A percentile compares a stretch with the other conserved stretches of the same genome.
These are phyloP conservation scores for Hypsizygus marmoreus DNA, from an alignment of 768 basidiomycete genomes.

Conservation along the genomic window DNA sequence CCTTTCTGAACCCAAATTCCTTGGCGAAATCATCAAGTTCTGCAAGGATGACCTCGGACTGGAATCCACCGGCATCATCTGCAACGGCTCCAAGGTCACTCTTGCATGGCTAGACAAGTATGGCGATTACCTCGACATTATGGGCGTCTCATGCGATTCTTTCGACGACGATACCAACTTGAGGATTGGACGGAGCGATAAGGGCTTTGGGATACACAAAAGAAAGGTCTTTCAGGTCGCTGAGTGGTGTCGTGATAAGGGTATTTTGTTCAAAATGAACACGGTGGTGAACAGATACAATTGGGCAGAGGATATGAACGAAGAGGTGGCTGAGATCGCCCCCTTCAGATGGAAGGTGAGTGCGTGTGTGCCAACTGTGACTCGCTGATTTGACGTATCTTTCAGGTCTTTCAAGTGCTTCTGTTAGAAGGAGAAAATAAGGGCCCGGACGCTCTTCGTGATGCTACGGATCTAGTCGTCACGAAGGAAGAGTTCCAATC, in stretches of 20 bases:
- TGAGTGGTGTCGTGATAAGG: slow-evolving; percentile 17
- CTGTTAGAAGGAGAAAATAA: slow-evolving; percentile 5
- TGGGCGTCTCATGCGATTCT: slow-evolving; percentile 26
- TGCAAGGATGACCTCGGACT: slow-evolving; percentile 3
- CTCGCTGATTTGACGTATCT: background rate
- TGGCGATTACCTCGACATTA: slow-evolving; percentile 11
- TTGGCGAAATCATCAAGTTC: slow-evolving; percentile 4
- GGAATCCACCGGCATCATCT: slow-evolving; percentile 3
- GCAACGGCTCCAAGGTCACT: slow-evolving; percentile 5
- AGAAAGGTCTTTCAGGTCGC: slow-evolving; percentile 14
- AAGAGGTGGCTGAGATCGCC: slow-evolving; percentile 16
- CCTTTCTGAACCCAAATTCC: slow-evolving; percentile 8
- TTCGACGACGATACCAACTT: slow-evolving; percentile 24
- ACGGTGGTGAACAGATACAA: slow-evolving; percentile 20
- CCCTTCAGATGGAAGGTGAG: slow-evolving; percentile 22
- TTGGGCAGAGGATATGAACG: slow-evolving; percentile 21
- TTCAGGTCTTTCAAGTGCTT: slow-evolving; percentile 3
- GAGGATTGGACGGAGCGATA: slow-evolving; percentile 17
- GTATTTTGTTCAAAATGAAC: slow-evolving; percentile 22
- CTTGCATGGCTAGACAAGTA: slow-evolving; percentile 3
- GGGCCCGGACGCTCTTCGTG: background rate
- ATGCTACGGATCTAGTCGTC: slow-evolving; percentile 1
- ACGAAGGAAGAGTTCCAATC: background rate
- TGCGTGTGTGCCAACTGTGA: no score
- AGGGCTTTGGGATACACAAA: slow-evolving; percentile 10